Base-by-base conservation (phyloP, 2,329 filamentous ascomycete genomes). In the Penicillium hesseltinei region DNA sequence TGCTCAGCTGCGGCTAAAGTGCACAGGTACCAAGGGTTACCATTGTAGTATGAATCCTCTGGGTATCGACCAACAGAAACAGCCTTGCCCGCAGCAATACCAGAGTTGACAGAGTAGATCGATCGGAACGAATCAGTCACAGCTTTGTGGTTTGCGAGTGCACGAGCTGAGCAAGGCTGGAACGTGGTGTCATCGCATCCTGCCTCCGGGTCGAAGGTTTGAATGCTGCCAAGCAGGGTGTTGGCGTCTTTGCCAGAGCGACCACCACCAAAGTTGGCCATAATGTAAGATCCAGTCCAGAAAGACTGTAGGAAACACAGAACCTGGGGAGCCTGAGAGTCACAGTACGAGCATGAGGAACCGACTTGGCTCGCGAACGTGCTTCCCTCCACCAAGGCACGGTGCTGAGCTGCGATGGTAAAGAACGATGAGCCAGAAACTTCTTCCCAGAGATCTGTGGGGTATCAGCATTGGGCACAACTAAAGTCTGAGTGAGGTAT, bases 1-100 rank as follows among this genome's bases (percentile, higher is more conserved):
- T 90, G 87, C 73, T 94, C 90, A 3, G 90, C 91, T 0, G 89
- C 89, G 2, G 89, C 89, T 31, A 91, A 80, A 1, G 88, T 93
- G 65, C 83, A 83, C 13, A 93, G 80, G 66, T 91, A 82, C 90
- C 90, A 94, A 1, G 90, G 90, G 71, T 94, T 92, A 1, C 89
- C 90, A 59, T 84, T 84, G 72, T 87, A 88, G 74, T 93, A 94
- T 4, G 80, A 74, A 65, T 95, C 90, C 71, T 90, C 88, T 0
- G 85, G 74, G 69, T 91, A 90, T 53, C 88, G 80, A 43, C 88
- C 87, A 11, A 81, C 73, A 2, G 79, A 75, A 29, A 81, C 75
- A 17, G 70, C 71, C 11, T 56, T 47, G 3, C 69, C 70, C 8
- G 60, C 56, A 5, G 59, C 51, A 11, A 70, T 67, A 7, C 67